Evolutionary conservation across 2,329 filamentous ascomycete species (phyloP).

Genomic region (Tympanopsis confertula): DNA sequence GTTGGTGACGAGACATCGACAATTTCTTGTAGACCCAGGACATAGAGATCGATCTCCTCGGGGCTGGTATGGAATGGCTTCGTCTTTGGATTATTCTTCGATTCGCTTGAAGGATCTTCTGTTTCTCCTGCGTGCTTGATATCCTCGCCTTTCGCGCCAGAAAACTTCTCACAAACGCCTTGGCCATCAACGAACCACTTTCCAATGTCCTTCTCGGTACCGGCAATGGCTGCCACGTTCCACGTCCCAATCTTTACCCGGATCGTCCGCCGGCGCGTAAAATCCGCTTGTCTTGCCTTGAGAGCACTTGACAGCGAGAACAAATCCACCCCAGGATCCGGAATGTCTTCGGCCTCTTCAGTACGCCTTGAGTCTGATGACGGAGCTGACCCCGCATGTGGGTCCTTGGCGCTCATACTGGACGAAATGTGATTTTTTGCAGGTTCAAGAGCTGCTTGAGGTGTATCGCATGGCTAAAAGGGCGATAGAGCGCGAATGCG

Average conservation of each 20-base stretch:
- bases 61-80: conserved; percentile 13
- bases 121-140: conserved; percentile 9
- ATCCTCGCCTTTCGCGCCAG: conserved; percentile 4
- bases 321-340: too few relatives aligned
- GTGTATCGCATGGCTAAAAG: too few relatives aligned
- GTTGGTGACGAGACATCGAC: conserved; percentile 60
- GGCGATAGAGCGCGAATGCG: too few relatives aligned
- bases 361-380: too few relatives aligned
- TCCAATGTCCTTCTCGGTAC: conserved; percentile 76
- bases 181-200: conserved; percentile 78
- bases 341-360: too few relatives aligned
- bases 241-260: conserved; percentile 85
- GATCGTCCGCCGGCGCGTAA: conserved; percentile 61
- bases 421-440: too few relatives aligned
- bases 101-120: conserved; percentile 9
- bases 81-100: conserved; percentile 6
- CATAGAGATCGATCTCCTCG: conserved; percentile 76
- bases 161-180: conserved; percentile 43
- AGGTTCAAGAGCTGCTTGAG: too few relatives aligned
- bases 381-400: too few relatives aligned
- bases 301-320: conserved; percentile 54
- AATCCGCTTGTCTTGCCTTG: conserved; percentile 66
- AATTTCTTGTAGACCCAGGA: conserved; percentile 82
- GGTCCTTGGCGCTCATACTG: too few relatives aligned
- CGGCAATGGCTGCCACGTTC: conserved; percentile 81